These are phyloP conservation scores for Umbellularia californica DNA, from an alignment of 164 flowering plant genomes.

Conservation along the genomic window DNA sequence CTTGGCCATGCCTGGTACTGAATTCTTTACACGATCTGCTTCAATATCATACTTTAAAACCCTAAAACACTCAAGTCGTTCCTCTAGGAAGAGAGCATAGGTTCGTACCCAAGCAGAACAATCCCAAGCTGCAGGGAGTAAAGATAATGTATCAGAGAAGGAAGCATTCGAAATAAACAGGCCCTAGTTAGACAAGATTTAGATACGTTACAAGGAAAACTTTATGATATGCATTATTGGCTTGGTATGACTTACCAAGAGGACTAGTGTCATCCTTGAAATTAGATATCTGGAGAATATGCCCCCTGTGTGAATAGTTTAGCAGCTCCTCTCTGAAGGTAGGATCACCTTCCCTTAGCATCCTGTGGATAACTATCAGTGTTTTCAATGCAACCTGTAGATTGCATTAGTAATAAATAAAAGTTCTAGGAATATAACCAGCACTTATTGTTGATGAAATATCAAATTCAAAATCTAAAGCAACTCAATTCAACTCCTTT, in stretches of 20 bases:
- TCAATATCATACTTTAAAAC: conserved; percentile 78
- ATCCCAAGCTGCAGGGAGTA: conserved; percentile 79
- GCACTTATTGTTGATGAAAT: neutral
- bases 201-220: neutral
- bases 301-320: conserved; percentile 60
- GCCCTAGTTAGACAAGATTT: neutral
- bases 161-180: neutral
- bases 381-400: conserved; percentile 89
- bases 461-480: neutral
- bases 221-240: neutral
- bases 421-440: neutral
- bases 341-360: conserved; percentile 94
- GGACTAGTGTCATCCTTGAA: conserved; percentile 97
- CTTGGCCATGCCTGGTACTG: conserved; percentile 47
- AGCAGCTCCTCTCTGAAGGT: conserved; percentile 92
- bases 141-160: neutral
- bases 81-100: conserved; percentile 92
- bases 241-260: conserved; percentile 44
- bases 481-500: neutral
- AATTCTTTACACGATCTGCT: conserved; percentile 62
- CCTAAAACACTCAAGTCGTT: conserved; percentile 83
- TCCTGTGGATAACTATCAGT: conserved; percentile 88
- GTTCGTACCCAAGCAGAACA: conserved; percentile 98
- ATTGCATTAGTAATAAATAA: neutral
- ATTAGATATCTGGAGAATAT: conserved; percentile 75